These are phyloP conservation scores for Phanerochaete sordida DNA, from an alignment of 768 basidiomycete species.

Conservation along the genomic window DNA sequence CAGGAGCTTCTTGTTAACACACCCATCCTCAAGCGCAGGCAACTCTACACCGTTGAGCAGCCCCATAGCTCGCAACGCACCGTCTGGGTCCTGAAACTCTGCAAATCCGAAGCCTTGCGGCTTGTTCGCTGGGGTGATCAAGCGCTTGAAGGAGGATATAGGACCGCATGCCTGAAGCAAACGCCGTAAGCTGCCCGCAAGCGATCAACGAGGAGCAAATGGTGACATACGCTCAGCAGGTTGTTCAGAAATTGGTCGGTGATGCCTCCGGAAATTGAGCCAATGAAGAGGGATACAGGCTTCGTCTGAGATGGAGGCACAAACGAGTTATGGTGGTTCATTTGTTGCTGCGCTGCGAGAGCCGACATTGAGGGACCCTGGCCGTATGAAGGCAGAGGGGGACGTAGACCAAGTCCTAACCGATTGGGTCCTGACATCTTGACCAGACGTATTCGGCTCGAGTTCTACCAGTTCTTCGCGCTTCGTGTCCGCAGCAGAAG, in stretches of 20 bases:
- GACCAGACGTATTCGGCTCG: neutral
- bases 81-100: constrained; percentile 91
- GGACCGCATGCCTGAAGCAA: constrained; percentile 80
- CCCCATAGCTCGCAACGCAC: constrained; percentile 72
- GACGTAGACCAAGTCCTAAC: constrained; percentile 85
- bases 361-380: constrained; percentile 91
- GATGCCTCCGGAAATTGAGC: constrained; percentile 92
- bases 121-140: constrained; percentile 89
- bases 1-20: constrained; percentile 59
- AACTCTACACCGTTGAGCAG: constrained; percentile 63
- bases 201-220: neutral
- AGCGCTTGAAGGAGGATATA: constrained; percentile 86
- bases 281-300: constrained; percentile 81
- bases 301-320: constrained; percentile 73
- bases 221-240: constrained; percentile 66
- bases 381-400: constrained; percentile 82
- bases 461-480: neutral
- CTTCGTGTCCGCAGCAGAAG: neutral
- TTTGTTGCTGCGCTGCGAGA: constrained; percentile 82
- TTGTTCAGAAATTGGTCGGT: constrained; percentile 77
- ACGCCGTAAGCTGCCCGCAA: no score
- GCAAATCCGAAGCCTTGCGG: constrained; percentile 98
- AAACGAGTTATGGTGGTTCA: constrained; percentile 30
- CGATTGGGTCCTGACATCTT: constrained; percentile 73
- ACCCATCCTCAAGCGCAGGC: constrained; percentile 57